These are phyloP conservation scores for Patellifolia procumbens DNA, from an alignment of 179 eudicot species.

Conservation along the genomic window DNA sequence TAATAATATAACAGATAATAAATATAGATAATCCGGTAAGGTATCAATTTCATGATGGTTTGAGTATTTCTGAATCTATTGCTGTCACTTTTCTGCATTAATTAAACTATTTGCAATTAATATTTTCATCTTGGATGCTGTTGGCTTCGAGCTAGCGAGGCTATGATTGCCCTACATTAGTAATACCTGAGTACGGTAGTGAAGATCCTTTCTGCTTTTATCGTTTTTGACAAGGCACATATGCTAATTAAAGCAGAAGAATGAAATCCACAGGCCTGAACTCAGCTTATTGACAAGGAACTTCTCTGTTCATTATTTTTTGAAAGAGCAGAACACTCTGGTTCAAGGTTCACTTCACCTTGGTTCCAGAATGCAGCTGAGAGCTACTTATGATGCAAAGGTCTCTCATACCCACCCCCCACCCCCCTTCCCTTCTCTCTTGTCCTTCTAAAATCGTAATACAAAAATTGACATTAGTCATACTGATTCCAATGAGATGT, in stretches of 20 bases:
- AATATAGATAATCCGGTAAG: background rate
- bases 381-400: constrained; percentile 70
- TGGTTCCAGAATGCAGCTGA: constrained; percentile 56
- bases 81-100: too few species aligned
- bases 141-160: constrained; percentile 7
- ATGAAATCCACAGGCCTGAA: constrained; percentile 55
- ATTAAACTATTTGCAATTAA: background rate
- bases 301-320: constrained; percentile 58
- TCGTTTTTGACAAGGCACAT: constrained; percentile 33
- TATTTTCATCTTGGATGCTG: constrained; percentile 5
- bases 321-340: constrained; percentile 57
- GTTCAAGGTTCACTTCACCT: constrained; percentile 48
- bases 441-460: constrained; percentile 1
- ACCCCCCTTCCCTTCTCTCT: constrained; percentile 20
- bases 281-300: constrained; percentile 59
- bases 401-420: constrained; percentile 37
- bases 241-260: constrained; percentile 52
- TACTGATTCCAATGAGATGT: background rate
- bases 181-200: constrained; percentile 4
- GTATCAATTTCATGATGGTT: too few species aligned
- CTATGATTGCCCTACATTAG: background rate
- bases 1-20: too few species aligned
- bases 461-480: background rate
- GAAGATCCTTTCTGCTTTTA: constrained; percentile 7
- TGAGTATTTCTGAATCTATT: too few species aligned